Base-by-base conservation (phyloP, 148 eudicot genomes). In the Camellia granthamiana region DNA sequence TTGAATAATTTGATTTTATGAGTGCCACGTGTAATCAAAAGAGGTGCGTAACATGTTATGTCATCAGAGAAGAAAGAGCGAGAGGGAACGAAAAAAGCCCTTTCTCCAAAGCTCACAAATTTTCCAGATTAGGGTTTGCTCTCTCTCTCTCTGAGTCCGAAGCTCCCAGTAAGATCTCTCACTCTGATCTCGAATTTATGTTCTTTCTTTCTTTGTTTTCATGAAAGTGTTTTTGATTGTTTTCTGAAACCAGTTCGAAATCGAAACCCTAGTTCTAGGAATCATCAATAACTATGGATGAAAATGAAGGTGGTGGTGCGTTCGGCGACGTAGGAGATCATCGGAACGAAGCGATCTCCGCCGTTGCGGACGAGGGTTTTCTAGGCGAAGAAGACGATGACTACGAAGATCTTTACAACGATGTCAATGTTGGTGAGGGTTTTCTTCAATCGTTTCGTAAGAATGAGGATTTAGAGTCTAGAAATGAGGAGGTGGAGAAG, bases 381-480 rank as follows among this genome's bases (percentile, higher is more conserved):
- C 61, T 90, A 51, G 94, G 82, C 1, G 95, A 89, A 76, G 98
- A 93, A 70, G 98, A 94, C 16, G 97, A 94, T 66, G 98, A 94
- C 75, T 94, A 89, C 63, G 98, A 92, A 75, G 98, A 94, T 79
- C 97, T 94, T 18, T 94, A 94, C 52, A 90, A 92, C 75, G 96
- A 92, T 82, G 94, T 94, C 73, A 92, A 94, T 72, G 96, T 94
- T 12, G 96, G 96, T 4, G 98, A 94, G 84, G 91, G 92, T 81
- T 87, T 94, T 55, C 86, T 87, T 14, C 91, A 91, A 63, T 89
- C 94, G 1, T 56, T 90, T 30, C 72, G 86, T 51, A 90, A 90
- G 79, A 88, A 86, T 72, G 92, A 90, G 84, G 92, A 92, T 61
- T 38, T 70, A 21, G 90, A 84, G 83, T 75, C 71, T 72, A 74